A percentile compares a stretch with the other conserved stretches of the same genome.
Evolutionary conservation across 2,329 filamentous ascomycete species (phyloP).

Genomic region (Coniella vitis): DNA sequence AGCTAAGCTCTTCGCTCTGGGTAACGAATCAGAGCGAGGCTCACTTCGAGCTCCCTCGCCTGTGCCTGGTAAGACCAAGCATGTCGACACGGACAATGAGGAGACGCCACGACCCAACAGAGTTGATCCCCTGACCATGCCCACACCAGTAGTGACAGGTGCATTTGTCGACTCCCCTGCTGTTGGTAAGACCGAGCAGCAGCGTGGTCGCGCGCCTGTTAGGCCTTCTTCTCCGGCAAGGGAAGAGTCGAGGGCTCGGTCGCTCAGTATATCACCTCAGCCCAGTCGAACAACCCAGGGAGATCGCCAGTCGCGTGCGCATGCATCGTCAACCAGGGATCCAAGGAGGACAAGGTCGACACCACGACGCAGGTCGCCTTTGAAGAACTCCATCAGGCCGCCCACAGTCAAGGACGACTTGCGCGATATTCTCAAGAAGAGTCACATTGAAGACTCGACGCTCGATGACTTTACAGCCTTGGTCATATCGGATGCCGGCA

Average conservation of each 20-base stretch:
- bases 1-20: conserved; percentile 49
- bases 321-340: conserved; percentile 24
- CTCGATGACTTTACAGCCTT: conserved; percentile 52
- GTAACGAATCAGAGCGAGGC: conserved; percentile 50
- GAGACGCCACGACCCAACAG: conserved; percentile 41
- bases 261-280: conserved; percentile 8
- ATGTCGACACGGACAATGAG: conserved; percentile 17
- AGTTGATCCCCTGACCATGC: conserved; percentile 39
- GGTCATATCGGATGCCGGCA: conserved; percentile 27
- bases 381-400: conserved; percentile 47
- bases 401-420: conserved; percentile 51
- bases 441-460: conserved; percentile 53
- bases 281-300: conserved; percentile 16
- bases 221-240: conserved; percentile 5
- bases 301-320: conserved; percentile 15
- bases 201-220: conserved; percentile 12
- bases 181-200: conserved; percentile 36
- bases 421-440: conserved; percentile 42
- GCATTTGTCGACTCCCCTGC: conserved; percentile 52
- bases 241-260: background rate
- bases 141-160: conserved; percentile 47
- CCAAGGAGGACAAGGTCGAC: conserved; percentile 31
- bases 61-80: conserved; percentile 22
- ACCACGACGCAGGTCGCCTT: conserved; percentile 36
- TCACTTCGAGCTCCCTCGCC: conserved; percentile 46